Base-by-base conservation (phyloP, 768 basidiomycete species). In the Leccinum barrowsii region DNA sequence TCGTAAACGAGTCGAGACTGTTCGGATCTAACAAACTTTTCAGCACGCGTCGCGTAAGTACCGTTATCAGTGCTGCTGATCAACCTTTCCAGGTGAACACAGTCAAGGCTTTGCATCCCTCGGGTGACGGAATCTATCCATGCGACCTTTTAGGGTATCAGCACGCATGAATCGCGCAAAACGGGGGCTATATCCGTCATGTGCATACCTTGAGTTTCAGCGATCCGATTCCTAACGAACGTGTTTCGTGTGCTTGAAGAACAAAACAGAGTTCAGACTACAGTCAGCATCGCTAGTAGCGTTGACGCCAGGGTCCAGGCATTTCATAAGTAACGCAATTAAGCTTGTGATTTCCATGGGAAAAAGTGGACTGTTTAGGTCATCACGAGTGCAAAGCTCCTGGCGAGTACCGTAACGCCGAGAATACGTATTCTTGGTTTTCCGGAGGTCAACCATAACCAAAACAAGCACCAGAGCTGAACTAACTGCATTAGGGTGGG, bases 51-150 rank as follows among this genome's bases (percentile, higher is more conserved):
- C 53, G 13, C 56, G 11, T 34, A 34, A 34, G 12, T 34, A 51
- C 56, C 54, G 60, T 51, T 54, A 65, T 58, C 54, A 55, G 51
- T 21, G 22, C 17, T 32, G 19, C 50, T 63, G 49, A 65, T 65
- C 40, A 57, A 46, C 24, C 17, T 17, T 34, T 30, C 28, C 28
- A 30, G 21, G n/a, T 26, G 42, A 44, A 44, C 19, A 35, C 42
- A 7, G 13, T 48, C 21, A n/a, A n/a, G n/a, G n/a, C 42, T 44
- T 26, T 55, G 30, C 19, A 26, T 46, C 24, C 24, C 48, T 22
- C 46, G 28, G 21, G 7, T 63, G 61, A 63, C 52, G 37, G 60
- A 57, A 61, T 57, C 50, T 50, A 37, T 50, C 21, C 26, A 42
- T 56, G 49, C 57, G 46, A 22, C 46, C 32, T 17, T 35, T 11